Evolutionary conservation across 139 green algal species (phyloP), one percentile per base, ranked within the genome.

Genomic region (Spirogloea muscicola): DNA sequence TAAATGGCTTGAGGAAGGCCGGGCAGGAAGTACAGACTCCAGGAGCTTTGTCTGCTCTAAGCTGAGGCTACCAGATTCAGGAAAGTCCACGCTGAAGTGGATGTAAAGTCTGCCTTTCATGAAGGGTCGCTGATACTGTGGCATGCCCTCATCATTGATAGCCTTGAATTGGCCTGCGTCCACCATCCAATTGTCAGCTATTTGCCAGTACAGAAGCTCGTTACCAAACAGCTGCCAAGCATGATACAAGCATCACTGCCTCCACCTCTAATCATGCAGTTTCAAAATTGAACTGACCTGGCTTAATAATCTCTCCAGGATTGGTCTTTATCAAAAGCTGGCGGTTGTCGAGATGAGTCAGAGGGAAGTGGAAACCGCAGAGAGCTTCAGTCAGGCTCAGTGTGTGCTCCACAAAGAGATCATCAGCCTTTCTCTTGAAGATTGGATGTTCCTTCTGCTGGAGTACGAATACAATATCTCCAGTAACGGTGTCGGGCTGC

Each of bases 381-480:
- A 99, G 86, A 13, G 94, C 93, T 48, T 98, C 92, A 4, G 80
- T 73, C 44, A 98, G 86, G n/a, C 80, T 88, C 65, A 98, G 90
- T 25, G 86, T 79, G 80, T 95, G 92, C 75, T 95, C 85, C 16
- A 93, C 81, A 58, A 98, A 87, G 2, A 98, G 86, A 85, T 98
- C 94, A 55, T 86, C 80, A 52, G 81, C 85, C 48, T 96, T 90
- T 36, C 94, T 89, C 83, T 94, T 96, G 86, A 98, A 98, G 7
- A 62, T 66, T 2, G 85, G 72, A 81, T 98, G 93, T 62, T 96
- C 90, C 73, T 94, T 96, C 81, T 93, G 85, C 78, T 96, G 86
- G 37, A 98, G 79, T 7, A 97, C 84, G 49, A 99, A 96, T 41
- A 99, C 86, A 33, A 99, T 91, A 76, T 98, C 93, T 4, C 94